Conservation (phyloP, 352 stramenopile species). For the Phytophthora aleatoria region DNA sequence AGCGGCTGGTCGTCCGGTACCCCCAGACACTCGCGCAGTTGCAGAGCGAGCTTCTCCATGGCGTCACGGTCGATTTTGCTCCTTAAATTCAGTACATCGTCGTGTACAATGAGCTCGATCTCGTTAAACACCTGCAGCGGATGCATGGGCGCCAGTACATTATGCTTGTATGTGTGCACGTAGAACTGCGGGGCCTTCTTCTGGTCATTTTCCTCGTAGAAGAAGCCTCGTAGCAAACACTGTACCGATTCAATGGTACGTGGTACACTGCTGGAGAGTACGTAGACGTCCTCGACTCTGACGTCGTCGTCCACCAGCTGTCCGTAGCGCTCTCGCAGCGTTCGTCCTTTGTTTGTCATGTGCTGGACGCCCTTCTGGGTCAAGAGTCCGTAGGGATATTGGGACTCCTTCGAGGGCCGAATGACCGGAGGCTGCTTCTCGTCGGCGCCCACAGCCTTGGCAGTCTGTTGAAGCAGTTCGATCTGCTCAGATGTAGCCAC, state of each 20-base stretch:
- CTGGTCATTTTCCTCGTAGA: conserved; percentile 33
- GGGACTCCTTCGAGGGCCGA: conserved; percentile 38
- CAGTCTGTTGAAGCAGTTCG: conserved; percentile 46
- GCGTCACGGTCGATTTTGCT: conserved; percentile 37
- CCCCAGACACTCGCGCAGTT: conserved; percentile 50
- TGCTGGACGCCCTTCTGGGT: conserved; percentile 70
- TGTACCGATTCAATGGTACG: conserved; percentile 82
- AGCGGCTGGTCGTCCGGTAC: conserved; percentile 52
- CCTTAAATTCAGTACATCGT: conserved; percentile 49
- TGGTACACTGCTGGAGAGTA: conserved; percentile 78
- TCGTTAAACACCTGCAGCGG: conserved; percentile 73
- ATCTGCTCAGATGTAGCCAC: conserved; percentile 64
- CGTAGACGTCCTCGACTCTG: conserved; percentile 58
- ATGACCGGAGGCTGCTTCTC: conserved; percentile 49
- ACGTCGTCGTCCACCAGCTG: conserved; percentile 39
- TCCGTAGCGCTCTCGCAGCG: conserved; percentile 53
- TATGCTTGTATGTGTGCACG: conserved; percentile 68
- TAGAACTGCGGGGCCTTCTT: conserved; percentile 42
- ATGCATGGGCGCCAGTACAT: conserved; percentile 65
- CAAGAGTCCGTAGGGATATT: conserved; percentile 62
- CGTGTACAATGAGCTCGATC: conserved; percentile 64
- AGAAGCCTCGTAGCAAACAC: conserved; percentile 74
- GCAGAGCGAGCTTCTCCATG: conserved; percentile 38
- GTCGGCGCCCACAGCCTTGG: conserved; percentile 54
- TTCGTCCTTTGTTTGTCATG: conserved; percentile 69